phyloP scores from a whole-genome alignment of 352 stramenopile genomes.

The Globisporangium lucens region DNA sequence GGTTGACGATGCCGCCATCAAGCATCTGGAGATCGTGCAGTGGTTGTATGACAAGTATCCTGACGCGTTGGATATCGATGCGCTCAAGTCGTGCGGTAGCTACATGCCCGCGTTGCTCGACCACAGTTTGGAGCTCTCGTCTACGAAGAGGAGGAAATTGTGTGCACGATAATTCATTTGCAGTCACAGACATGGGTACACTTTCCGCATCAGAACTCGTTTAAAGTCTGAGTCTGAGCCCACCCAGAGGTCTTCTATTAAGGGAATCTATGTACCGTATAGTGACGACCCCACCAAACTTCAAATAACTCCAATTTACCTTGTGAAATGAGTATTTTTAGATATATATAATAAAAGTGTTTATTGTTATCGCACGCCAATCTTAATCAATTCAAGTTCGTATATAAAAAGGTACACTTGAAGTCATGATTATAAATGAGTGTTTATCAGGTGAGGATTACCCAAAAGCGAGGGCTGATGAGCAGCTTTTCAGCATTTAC shows the following conservation, averaged over 20 bases:
- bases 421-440: not conserved
- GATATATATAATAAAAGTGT: not conserved
- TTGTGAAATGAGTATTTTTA: not conserved
- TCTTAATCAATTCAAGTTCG: too few species aligned
- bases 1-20: not conserved
- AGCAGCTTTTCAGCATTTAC: not conserved
- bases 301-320: not conserved
- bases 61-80: not conserved
- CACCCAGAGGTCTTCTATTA: not conserved
- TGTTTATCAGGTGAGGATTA: not conserved
- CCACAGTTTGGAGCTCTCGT: not conserved
- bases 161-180: not conserved
- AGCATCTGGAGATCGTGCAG: not conserved
- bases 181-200: not conserved
- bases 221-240: not conserved
- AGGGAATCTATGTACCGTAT: not conserved
- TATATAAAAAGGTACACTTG: not conserved
- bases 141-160: not conserved
- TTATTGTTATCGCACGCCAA: too few species aligned
- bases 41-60: not conserved
- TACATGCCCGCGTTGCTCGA: not conserved
- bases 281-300: not conserved
- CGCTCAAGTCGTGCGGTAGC: not conserved
- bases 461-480: slow-evolving; percentile 4
- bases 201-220: not conserved